Conservation (phyloP, 2,329 filamentous ascomycete genomes). For the Colletotrichum salicis region DNA sequence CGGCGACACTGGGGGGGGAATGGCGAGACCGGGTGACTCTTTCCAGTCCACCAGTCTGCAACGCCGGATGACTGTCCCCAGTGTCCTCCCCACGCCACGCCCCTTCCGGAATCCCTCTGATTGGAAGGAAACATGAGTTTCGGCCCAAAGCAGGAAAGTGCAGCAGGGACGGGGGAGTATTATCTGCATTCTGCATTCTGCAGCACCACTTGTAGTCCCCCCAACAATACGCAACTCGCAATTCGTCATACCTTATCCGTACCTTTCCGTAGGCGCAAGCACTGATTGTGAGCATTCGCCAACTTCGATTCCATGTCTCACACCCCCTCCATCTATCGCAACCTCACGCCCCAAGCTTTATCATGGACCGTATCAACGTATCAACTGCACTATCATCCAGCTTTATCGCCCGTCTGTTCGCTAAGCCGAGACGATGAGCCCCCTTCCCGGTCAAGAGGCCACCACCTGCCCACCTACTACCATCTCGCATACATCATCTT, state of each 20-base stretch:
- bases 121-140: neutral
- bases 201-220: neutral
- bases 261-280: neutral
- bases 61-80: neutral
- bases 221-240: neutral
- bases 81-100: neutral
- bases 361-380: constrained; percentile 11
- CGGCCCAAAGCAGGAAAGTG: constrained; percentile 5
- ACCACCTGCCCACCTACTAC: neutral
- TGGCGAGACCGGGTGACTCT: neutral
- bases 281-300: too few relatives aligned
- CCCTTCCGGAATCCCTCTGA: neutral
- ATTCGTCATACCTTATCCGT: neutral
- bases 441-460: neutral
- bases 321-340: neutral
- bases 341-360: constrained; percentile 34
- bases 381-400: neutral
- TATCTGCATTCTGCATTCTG: neutral
- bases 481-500: neutral
- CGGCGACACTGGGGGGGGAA: neutral
- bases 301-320: neutral
- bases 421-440: constrained; percentile 18
- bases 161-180: neutral
- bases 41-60: neutral
- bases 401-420: constrained; percentile 6